Evolutionary conservation across 1,139 yeast species (phyloP).

Genomic region (Taiozyma sp.): DNA sequence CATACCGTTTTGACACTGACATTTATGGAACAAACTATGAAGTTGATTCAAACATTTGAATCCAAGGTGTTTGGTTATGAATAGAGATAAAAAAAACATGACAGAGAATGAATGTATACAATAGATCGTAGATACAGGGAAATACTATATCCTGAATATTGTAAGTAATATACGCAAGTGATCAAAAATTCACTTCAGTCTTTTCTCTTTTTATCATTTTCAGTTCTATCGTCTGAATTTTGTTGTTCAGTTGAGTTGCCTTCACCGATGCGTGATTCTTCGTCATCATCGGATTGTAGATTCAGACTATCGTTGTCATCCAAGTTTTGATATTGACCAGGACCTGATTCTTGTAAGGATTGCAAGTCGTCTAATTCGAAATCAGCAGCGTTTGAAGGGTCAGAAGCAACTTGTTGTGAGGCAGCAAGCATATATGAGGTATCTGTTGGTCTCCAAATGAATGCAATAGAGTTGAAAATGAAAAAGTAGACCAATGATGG

Average conservation of each 20-base stretch:
- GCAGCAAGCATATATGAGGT: conserved; percentile 93
- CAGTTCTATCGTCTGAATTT: neutral
- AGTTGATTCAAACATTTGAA: conserved; percentile 43
- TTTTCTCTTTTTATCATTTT: neutral
- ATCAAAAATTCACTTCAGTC: neutral
- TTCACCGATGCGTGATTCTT: neutral
- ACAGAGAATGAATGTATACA: neutral
- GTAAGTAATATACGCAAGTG: neutral
- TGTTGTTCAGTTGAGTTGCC: neutral
- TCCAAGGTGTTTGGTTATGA: conserved; percentile 24
- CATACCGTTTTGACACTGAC: conserved; percentile 88
- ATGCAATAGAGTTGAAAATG: conserved; percentile 78
- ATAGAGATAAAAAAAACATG: neutral
- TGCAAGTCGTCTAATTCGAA: conserved; percentile 74
- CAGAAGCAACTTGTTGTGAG: conserved; percentile 87
- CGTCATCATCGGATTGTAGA: conserved; percentile 18
- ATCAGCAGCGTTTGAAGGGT: conserved; percentile 66
- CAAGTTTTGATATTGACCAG: conserved; percentile 21
- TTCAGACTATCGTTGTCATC: conserved; percentile 22
- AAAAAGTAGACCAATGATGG: conserved; percentile 83
- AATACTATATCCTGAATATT: too few relatives aligned
- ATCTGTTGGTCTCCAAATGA: conserved; percentile 97
- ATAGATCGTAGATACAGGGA: too few relatives aligned
- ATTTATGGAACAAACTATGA: conserved; percentile 94
- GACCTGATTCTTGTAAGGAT: conserved; percentile 40